Percentiles rank a stretch among this genome's conserved stretches.
Conservation (phyloP, 2,329 filamentous ascomycete genomes). For the Ilyonectria mors-panacis region DNA sequence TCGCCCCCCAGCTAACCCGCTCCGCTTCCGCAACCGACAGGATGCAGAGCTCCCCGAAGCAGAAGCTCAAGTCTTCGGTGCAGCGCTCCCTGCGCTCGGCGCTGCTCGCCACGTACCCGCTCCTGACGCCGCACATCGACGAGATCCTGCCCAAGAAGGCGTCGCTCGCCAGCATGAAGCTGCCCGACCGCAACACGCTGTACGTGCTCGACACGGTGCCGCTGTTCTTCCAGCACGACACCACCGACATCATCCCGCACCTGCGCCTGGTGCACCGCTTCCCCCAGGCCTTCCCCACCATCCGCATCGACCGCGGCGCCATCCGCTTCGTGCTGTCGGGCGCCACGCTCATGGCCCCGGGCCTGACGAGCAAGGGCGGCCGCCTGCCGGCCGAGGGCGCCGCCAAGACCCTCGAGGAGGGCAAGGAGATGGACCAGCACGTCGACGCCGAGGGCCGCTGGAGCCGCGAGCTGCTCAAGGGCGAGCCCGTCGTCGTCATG, state of each 20-base stretch:
- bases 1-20: conserved; percentile 35
- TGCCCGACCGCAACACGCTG: conserved; percentile 90
- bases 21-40: conserved; percentile 67
- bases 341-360: conserved; percentile 96
- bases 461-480: conserved; percentile 80
- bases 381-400: conserved; percentile 74
- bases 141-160: conserved; percentile 96
- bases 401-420: conserved; percentile 52
- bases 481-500: conserved; percentile 88
- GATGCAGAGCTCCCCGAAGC: conserved; percentile 79
- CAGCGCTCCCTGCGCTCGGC: conserved; percentile 89
- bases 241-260: conserved; percentile 86
- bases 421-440: conserved; percentile 59
- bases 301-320: conserved; percentile 94
- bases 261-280: conserved; percentile 91
- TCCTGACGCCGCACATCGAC: conserved; percentile 90
- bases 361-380: conserved; percentile 87
- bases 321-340: conserved; percentile 97
- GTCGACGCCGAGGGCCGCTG: conserved; percentile 67
- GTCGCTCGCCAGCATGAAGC: conserved; percentile 90
- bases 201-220: conserved; percentile 85
- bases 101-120: conserved; percentile 87
- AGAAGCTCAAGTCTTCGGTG: conserved; percentile 97
- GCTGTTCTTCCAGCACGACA: conserved; percentile 91
- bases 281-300: conserved; percentile 84